A percentile compares a stretch with the other conserved stretches of the same genome.
Conservation (phyloP, 1,139 yeast species). For the Meyerozyma sp. region DNA sequence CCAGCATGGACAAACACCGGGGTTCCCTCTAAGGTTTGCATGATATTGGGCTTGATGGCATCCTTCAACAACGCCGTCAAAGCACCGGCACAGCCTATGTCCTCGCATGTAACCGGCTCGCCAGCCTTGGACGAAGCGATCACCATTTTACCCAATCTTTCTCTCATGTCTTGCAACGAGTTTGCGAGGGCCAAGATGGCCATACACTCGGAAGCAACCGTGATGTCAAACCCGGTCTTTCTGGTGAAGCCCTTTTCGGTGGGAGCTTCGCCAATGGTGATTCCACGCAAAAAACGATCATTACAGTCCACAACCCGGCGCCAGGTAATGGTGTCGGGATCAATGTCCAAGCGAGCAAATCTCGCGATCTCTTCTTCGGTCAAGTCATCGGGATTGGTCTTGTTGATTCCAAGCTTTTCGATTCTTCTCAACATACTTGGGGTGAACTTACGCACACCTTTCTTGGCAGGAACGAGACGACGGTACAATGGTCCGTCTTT, state of each 20-base stretch:
- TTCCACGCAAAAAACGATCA: conserved; percentile 70
- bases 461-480: conserved; percentile 66
- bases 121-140: conserved; percentile 62
- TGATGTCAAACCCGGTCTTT: conserved; percentile 71
- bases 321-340: conserved; percentile 68
- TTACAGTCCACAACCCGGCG: conserved; percentile 80
- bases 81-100: conserved; percentile 78
- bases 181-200: conserved; percentile 72
- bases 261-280: conserved; percentile 72
- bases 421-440: conserved; percentile 63
- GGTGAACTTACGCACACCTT: conserved; percentile 61
- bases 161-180: conserved; percentile 61
- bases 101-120: conserved; percentile 70
- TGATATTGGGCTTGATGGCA: conserved; percentile 77
- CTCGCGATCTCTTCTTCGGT: conserved; percentile 56
- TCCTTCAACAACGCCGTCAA: conserved; percentile 72
- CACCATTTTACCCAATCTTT: conserved; percentile 65
- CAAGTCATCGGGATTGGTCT: conserved; percentile 65
- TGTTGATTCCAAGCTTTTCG: conserved; percentile 55
- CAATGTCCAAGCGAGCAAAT: conserved; percentile 65
- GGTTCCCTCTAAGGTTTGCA: conserved; percentile 84
- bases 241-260: conserved; percentile 75
- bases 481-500: conserved; percentile 56
- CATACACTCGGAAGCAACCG: conserved; percentile 81
- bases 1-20: conserved; percentile 86